Base-by-base conservation (phyloP, 2,329 filamentous ascomycete species). In the Zymoseptoria pseudotritici region DNA sequence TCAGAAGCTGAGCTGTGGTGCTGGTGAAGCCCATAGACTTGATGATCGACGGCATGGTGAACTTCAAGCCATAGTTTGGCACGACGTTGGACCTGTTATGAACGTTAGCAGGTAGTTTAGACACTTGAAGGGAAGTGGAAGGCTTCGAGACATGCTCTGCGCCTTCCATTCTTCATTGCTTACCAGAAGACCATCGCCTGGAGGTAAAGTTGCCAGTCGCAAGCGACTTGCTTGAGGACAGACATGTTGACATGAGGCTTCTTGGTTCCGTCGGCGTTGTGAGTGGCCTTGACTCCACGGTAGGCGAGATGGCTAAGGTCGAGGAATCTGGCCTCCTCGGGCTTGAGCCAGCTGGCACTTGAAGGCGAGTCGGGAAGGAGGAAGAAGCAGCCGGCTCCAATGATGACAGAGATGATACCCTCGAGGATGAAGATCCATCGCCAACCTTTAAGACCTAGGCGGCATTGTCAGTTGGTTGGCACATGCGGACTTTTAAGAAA, bases 301-400 rank as follows among this genome's bases (percentile, higher is more conserved):
- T 78, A 36, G 71, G 61, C 0, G 89, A 87, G 24, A 83, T 84
- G 1, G 64, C 71, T 88, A 86, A 91, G 5, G 75, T 81, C 67
- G 90, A 91, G 1, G 75, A 69, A 66, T 90, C 87, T 55, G 85
- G 76, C 8, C 84, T 82, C 0, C 82, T 89, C 0, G 84, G 83
- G 66, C 89, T 86, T 64, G 80, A 85, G 66, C 90, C 86, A 17
- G 79, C 79, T 19, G 42, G 74, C 73, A 50, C 76, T 78, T 46
- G 78, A 75, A 0, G 82, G 80, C 4, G 73, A 75, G 63, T 83
- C 79, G 0, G 81, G 80, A 10, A 83, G 70, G 50, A 76, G 75
- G 64, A 82, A 81, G 71, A 87, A 19, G 81, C 78, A 20, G 81
- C 65, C 8, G 78, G 66, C 1, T 79, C 62, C 80, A 1, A 83